These are phyloP conservation scores for Scedosporium dehoogii DNA, from an alignment of 2,329 filamentous ascomycete genomes.

Conservation along the genomic window DNA sequence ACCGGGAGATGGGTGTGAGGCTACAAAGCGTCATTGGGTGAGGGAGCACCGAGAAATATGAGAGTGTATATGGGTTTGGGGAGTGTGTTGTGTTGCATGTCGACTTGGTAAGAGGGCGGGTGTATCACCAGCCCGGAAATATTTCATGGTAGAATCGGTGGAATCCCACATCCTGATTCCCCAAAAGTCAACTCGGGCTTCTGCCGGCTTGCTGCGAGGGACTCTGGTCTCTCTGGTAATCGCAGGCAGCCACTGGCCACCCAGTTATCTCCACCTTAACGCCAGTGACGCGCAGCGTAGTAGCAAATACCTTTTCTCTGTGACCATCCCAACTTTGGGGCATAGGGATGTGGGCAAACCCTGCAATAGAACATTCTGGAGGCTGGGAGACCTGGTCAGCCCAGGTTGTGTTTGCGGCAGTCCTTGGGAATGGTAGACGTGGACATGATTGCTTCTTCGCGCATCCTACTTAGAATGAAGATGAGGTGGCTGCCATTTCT, in stretches of 20 bases:
- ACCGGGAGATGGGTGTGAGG: neutral
- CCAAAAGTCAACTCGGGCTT: neutral
- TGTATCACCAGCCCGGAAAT: neutral
- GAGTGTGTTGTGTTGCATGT: neutral
- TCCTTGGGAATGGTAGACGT: neutral
- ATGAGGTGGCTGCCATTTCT: neutral
- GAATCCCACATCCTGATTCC: neutral
- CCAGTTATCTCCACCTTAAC: neutral
- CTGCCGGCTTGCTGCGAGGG: neutral
- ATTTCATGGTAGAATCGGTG: neutral
- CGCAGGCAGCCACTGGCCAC: neutral
- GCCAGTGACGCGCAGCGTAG: neutral
- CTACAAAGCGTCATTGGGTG: too few species aligned
- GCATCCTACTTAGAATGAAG: neutral
- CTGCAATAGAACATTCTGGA: slow-evolving; percentile 1
- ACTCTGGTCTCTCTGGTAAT: neutral
- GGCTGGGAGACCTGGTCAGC: neutral
- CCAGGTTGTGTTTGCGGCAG: neutral
- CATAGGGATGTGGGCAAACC: neutral
- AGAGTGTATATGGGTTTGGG: neutral
- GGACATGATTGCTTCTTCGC: neutral
- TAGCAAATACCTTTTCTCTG: neutral
- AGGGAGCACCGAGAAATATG: neutral
- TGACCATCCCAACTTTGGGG: neutral
- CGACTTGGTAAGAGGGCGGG: neutral